Base-by-base conservation (phyloP, 2,329 filamentous ascomycete genomes). In the Sporothrix inflata region DNA sequence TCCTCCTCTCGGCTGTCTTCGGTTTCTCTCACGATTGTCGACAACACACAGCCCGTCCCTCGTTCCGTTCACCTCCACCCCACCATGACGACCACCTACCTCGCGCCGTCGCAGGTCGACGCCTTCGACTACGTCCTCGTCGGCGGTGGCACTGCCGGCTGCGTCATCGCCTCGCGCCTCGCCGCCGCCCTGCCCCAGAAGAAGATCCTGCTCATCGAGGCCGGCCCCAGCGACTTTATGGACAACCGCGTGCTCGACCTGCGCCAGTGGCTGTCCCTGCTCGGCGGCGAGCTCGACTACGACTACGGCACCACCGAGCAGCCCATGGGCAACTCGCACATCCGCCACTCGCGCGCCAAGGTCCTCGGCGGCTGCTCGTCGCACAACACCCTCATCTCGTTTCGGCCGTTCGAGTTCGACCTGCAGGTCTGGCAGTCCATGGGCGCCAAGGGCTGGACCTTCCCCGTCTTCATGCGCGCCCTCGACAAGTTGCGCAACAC, bases 361-460 rank as follows among this genome's bases (percentile, higher is more conserved):
- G 94, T 97, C 51, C 88, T 97, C 40, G 94, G 94, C 76, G 94
- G 94, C 76, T 97, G 94, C 86, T 97, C 94, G 60, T 95, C 92
- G 73, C 94, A 97, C 87, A 97, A 97, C 84, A 97, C 94, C 24
- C 86, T 97, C 78, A 97, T 97, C 81, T 96, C 92, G 21, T 97
- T 97, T 88, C 89, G 94, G 34, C 93, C 94, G 8, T 97, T 97
- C 79, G 90, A 94, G 81, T 94, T 97, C 81, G 94, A 97, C 82
- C 89, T 92, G 83, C 87, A 93, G 79, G 87, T 92, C 77, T 97
- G 94, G 94, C 91, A 94, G 78, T 88, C 88, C 42, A 85, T 93
- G 78, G 94, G 94, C 74, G 94, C 92, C 84, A 89, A 88, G 79
- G 94, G 94, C 78, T 97, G 94, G 94, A 89, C 88, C 78, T 97